Evolutionary conservation across 208 protist genomes (phyloP), one percentile per base, ranked within the genome.

Genomic region (Naegleria lovaniensis): DNA sequence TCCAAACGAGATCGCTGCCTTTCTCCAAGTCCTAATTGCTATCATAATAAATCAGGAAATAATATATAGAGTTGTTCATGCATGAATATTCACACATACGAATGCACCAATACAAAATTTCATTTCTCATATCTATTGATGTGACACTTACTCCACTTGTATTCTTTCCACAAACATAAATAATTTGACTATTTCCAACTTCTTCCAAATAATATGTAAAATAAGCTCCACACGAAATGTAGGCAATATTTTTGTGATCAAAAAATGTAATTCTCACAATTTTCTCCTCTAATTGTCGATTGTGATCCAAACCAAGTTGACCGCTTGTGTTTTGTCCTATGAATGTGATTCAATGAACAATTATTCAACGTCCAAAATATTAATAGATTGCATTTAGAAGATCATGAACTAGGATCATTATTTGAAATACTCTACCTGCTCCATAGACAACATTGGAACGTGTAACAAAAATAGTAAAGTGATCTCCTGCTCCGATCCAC

Each of bases 91-190:
- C n/a, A n/a, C n/a, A n/a, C n/a, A n/a, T n/a, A n/a, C n/a, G n/a
- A n/a, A n/a, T n/a, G n/a, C n/a, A n/a, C n/a, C n/a, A n/a, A n/a
- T n/a, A n/a, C n/a, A n/a, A n/a, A n/a, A n/a, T n/a, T n/a, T n/a
- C n/a, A n/a, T n/a, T n/a, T n/a, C n/a, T n/a, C n/a, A n/a, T n/a
- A n/a, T n/a, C n/a, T 79, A 36, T 79, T 79, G 67, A 36, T 13
- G 9, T 36, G n/a, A 29, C 9, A 79, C 67, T 79, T 33, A 79
- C 67, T 36, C 29, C 16, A 79, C 67, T 79, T 13, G 19, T 79
- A 36, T 79, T 79, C 67, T 79, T 79, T 79, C 67, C 67, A 79
- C 67, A 79, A 25, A 79, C 67, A 79, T 79, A 79, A 36, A 79
- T n/a, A 79, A 36, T 79, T 79, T 79, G 67, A 36, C 6, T 36